Percentiles rank a stretch among this genome's conserved stretches.
Evolutionary conservation across 2,329 filamentous ascomycete genomes (phyloP).

Genomic region (Cladophialophora yegresii): DNA sequence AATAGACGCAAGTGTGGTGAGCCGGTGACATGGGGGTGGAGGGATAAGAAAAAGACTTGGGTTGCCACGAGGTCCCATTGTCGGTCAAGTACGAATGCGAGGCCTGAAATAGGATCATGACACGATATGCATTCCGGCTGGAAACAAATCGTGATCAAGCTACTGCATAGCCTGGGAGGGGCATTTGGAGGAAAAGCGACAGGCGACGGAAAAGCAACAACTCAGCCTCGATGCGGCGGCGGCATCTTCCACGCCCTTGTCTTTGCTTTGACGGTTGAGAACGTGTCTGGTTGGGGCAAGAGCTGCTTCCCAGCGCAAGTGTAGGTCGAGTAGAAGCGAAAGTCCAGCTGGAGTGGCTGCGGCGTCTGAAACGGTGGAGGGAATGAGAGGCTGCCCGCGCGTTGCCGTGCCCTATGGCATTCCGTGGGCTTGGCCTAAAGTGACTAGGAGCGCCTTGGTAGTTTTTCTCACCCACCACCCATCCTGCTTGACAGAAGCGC

Average conservation of each 20-base stretch:
- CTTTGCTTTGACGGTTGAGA: constrained; percentile 12
- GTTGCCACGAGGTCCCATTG: constrained; percentile 23
- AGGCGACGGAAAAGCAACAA: constrained; percentile 24
- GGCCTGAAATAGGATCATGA: constrained; percentile 24
- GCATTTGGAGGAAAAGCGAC: constrained; percentile 3
- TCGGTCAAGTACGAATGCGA: constrained; percentile 23
- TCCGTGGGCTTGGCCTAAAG: constrained; percentile 24
- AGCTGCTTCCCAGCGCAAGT: constrained; percentile 12
- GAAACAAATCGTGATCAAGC: constrained; percentile 18
- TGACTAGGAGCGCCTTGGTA: constrained; percentile 25
- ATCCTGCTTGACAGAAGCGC: constrained; percentile 6
- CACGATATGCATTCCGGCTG: constrained; percentile 27
- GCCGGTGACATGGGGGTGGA: constrained; percentile 10
- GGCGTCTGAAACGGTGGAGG: constrained; percentile 14
- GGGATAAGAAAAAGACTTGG: constrained; percentile 12
- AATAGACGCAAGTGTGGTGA: constrained; percentile 3
- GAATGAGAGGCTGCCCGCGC: constrained; percentile 23
- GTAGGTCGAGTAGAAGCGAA: constrained; percentile 19
- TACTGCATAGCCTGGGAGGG: constrained; percentile 24
- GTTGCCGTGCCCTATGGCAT: constrained; percentile 26
- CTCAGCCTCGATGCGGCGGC: constrained; percentile 30
- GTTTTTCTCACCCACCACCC: constrained; percentile 13
- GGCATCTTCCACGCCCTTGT: constrained; percentile 22
- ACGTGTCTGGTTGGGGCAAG: constrained; percentile 13
- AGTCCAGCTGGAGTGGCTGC: constrained; percentile 6